Base-by-base conservation (phyloP, 75 land plant species). In the Pinus albicaulis region DNA sequence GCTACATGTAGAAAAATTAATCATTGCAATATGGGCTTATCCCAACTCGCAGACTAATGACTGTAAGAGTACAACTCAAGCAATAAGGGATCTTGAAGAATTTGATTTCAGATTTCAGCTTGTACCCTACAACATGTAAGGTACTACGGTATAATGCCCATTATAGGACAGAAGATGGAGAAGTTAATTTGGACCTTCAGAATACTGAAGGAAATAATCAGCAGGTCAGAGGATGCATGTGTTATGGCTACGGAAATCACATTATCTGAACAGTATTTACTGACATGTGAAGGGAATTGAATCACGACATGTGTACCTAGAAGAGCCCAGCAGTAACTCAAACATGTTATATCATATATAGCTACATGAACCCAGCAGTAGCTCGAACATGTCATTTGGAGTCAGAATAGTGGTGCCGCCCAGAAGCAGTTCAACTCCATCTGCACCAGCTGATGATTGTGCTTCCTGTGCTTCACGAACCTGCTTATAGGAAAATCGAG, bases 351-450 rank as follows among this genome's bases (percentile, higher is more conserved):
- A 20, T 81, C 70, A 86, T 36, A 84, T 41, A 59, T 78, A 78
- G 84, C 87, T 82, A 73, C 79, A 81, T 3, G 89, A 82, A 20
- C 92, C 98, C 56, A 96, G 31, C 1, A 96, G 75, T 70, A 94
- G 82, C 22, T 92, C 95, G 71, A 79, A 81, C 92, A 94, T 94
- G 80, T 89, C 89, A 72, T 87, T 74, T 28, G 99, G 98, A 52
- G 98, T 92, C 16, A 96, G 78, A 60, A 96, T 72, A 31, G 98
- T 92, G 55, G 99, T 96, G 15, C 99, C 99, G 62, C 99, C 99
- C 73, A 96, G 28, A 75, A 96, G 75, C 62, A 94, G 72, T 69
- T 96, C 99, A 44, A 82, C 36, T 77, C 86, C 91, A 52, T 89
- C 87, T 59, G 88, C 83, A 61, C 90, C 85, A 73, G 86, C 77